Conservation (phyloP, 2,329 filamentous ascomycete species). For the Cercospora sojina region DNA sequence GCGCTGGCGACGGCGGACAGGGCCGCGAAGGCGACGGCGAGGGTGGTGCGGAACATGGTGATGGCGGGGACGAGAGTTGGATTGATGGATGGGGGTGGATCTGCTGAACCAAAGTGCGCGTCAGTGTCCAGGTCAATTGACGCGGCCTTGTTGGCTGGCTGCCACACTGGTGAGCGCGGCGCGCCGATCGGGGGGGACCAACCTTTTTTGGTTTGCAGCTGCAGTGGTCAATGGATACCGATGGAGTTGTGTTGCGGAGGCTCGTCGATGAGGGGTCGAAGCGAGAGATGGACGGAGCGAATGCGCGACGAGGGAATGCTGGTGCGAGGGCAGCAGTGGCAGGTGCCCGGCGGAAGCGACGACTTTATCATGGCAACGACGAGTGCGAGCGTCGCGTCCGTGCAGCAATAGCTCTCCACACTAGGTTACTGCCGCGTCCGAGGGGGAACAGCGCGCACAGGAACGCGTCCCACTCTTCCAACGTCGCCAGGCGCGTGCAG, state of each 20-base stretch:
- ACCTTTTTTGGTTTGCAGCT: neutral
- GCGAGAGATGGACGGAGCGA: constrained; percentile 1
- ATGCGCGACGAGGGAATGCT: neutral
- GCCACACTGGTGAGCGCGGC: constrained; percentile 2
- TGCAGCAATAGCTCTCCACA: neutral
- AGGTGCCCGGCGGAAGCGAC: neutral
- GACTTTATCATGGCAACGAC: constrained; percentile 2
- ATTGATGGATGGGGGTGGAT: constrained; percentile 28
- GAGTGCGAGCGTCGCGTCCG: neutral
- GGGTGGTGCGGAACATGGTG: constrained; percentile 51
- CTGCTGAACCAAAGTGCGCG: constrained; percentile 4
- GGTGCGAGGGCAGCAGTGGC: neutral
- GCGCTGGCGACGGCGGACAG: constrained; percentile 48
- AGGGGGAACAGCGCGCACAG: neutral
- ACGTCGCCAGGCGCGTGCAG: neutral
- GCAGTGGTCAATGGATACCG: neutral
- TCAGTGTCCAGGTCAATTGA: constrained; percentile 7
- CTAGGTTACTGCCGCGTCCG: neutral
- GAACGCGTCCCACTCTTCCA: neutral
- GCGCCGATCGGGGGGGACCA: constrained; percentile 2
- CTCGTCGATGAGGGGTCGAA: neutral
- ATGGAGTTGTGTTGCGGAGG: neutral
- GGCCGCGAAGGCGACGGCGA: constrained; percentile 49
- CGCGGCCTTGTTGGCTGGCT: neutral
- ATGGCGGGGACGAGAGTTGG: constrained; percentile 10